Conservation (phyloP, 2,329 filamentous ascomycete genomes). For the Xylaria digitata region DNA sequence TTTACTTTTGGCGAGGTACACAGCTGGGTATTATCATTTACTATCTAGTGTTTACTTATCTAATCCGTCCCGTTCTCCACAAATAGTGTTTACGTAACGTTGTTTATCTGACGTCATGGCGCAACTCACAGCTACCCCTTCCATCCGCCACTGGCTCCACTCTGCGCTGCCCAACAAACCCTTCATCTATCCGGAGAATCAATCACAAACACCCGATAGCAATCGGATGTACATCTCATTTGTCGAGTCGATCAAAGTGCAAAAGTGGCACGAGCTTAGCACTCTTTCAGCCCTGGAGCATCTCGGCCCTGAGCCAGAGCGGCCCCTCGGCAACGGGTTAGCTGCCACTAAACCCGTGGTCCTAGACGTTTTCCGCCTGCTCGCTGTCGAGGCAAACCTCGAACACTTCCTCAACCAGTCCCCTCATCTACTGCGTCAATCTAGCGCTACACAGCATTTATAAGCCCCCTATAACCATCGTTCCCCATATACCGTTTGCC, state of each 20-base stretch:
- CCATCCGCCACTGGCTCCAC: constrained; percentile 13
- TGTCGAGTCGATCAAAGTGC: constrained; percentile 29
- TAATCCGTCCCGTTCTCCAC: background rate
- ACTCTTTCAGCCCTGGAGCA: constrained; percentile 19
- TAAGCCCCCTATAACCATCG: constrained; percentile 20
- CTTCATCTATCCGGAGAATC: constrained; percentile 19
- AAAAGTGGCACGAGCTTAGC: constrained; percentile 19
- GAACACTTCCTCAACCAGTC: constrained; percentile 27
- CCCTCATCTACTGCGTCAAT: constrained; percentile 30
- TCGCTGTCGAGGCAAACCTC: constrained; percentile 24
- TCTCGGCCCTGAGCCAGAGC: constrained; percentile 25
- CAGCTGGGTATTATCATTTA: too few relatives aligned
- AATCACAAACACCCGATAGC: background rate
- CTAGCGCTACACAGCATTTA: constrained; percentile 20
- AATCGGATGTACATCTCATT: constrained; percentile 26
- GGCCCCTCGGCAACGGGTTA: constrained; percentile 11
- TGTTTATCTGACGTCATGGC: background rate
- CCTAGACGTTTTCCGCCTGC: constrained; percentile 26
- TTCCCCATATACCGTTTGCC: constrained; percentile 29
- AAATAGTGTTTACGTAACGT: background rate
- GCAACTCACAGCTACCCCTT: too few relatives aligned
- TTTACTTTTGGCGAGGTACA: too few relatives aligned
- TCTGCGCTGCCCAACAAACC: constrained; percentile 22
- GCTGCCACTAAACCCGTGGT: constrained; percentile 17
- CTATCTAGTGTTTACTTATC: too few relatives aligned